A percentile compares a stretch with the other conserved stretches of the same genome.
These are phyloP conservation scores for Chlamydomonas reinhardtii DNA, from an alignment of 163 green algal species.

Conservation along the genomic window DNA sequence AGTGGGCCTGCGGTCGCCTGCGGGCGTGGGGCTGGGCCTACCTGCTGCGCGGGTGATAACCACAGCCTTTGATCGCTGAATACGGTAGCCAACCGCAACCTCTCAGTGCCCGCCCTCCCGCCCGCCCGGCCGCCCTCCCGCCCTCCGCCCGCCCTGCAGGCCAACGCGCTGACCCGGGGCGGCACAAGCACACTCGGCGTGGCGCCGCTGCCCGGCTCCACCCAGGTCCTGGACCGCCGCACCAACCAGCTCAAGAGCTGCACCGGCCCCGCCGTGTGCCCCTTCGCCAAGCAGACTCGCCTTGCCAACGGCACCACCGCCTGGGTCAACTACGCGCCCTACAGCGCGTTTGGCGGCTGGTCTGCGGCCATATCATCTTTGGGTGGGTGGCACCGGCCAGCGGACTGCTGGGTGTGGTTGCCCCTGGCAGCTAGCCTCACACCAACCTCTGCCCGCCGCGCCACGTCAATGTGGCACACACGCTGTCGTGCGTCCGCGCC, in stretches of 20 bases:
- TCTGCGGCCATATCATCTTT: not conserved
- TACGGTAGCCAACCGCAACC: too few relatives aligned
- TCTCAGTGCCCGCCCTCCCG: too few relatives aligned
- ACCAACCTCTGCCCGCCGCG: too few relatives aligned
- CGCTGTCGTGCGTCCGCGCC: too few relatives aligned
- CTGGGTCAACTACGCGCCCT: slow-evolving; percentile 45
- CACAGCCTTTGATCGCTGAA: too few relatives aligned
- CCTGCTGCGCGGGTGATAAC: too few relatives aligned
- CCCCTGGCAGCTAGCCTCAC: too few relatives aligned
- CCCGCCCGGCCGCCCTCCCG: too few relatives aligned
- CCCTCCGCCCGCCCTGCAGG: not conserved
- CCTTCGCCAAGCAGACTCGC: not conserved
- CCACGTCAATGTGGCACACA: too few relatives aligned
- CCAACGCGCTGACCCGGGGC: not conserved
- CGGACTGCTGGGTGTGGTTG: too few relatives aligned
- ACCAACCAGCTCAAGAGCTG: slow-evolving; percentile 13
- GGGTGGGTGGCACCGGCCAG: not conserved
- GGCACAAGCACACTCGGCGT: slow-evolving; percentile 9
- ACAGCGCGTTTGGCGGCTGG: slow-evolving; percentile 33
- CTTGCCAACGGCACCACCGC: not conserved
- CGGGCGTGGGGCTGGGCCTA: too few relatives aligned
- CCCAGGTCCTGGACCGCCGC: slow-evolving; percentile 31
- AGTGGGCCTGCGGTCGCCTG: too few relatives aligned
- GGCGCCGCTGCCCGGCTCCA: slow-evolving; percentile 17
- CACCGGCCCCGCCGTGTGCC: not conserved